Base-by-base conservation (phyloP, 371 early-diverging fungal species). In the Mucor indicus region DNA sequence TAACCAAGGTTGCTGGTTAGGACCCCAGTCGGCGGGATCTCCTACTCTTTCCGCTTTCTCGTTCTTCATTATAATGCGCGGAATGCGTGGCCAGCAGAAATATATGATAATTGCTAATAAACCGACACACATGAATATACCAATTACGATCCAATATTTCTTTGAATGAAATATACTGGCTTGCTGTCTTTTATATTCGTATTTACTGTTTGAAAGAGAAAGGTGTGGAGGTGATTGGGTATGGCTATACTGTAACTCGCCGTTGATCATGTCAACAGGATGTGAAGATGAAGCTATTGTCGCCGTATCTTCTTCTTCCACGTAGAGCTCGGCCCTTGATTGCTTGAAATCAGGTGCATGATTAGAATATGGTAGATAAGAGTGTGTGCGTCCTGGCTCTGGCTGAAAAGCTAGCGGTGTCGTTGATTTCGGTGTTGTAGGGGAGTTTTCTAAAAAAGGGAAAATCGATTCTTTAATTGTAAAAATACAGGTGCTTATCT, bases 361-460 rank as follows among this genome's bases (percentile, higher is more conserved):
- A 31, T 69, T 61, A 22, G 59, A 61, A 23, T 70, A 67, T 2
- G 71, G 67, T 12, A 70, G 37, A 38, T 70, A 70, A 4, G 71
- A 67, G 16, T 61, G 43, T 2, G 58, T 38, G 42, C 63, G 31
- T 9, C 51, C 55, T 27, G 59, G 41, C 2, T 54, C 57, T 6
- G 45, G 51, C 19, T 41, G 41, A 36, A 50, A 50, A 23, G 46
- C 25, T 12, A 38, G 40, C 7, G 29, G 51, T 44, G 51, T 51
- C 3, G 51, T 38, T 6, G 38, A 52, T 44, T 43, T 38, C 1
- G 44, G 51, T 21, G 42, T 50, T 23, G 44, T 44, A 31, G 51
- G 32, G 10, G 39, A 44, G 4, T 19, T 38, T 16, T 38, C 38
- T 38, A 23, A 27, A 12, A 27, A 21, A 22, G n/a, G 9, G n/a